Conservation (phyloP, 208 protist species). For the Crithidia mellificae region DNA sequence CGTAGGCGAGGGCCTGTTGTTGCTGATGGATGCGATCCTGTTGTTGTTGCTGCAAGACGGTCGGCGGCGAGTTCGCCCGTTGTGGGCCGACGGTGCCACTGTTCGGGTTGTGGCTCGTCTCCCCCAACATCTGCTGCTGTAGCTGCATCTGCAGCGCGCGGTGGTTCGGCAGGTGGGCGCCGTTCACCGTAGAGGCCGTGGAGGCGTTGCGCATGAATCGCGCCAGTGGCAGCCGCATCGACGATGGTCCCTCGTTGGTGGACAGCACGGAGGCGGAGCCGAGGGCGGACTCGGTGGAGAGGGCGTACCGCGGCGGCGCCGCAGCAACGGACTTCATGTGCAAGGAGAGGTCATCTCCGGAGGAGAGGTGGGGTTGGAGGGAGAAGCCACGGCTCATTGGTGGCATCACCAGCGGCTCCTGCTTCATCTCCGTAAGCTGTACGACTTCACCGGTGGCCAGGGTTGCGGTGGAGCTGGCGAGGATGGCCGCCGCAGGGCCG, state of each 20-base stretch:
- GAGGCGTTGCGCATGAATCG: constrained; percentile 20
- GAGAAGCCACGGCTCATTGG: background rate
- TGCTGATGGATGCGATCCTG: background rate
- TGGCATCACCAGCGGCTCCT: constrained; percentile 7
- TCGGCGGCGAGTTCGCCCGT: background rate
- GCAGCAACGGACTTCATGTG: background rate
- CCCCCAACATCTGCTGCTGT: background rate
- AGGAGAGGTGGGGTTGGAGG: background rate
- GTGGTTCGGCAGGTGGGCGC: background rate
- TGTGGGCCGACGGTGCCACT: background rate
- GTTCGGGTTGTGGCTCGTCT: background rate
- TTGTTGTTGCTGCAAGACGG: constrained; percentile 4
- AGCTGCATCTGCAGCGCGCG: background rate
- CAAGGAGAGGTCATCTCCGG: background rate
- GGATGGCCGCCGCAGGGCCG: background rate
- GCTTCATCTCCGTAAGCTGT: background rate
- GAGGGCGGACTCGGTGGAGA: constrained; percentile 1
- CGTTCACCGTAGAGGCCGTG: background rate
- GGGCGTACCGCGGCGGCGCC: background rate
- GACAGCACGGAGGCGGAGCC: constrained; percentile 20
- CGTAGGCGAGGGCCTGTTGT: constrained; percentile 1
- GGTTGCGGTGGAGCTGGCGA: background rate
- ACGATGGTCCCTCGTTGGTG: constrained; percentile 14
- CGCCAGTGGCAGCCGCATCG: constrained; percentile 19
- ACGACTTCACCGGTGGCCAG: background rate